Evolutionary conservation across 2,329 filamentous ascomycete genomes (phyloP).

Genomic region (Apiospora saccharicola): DNA sequence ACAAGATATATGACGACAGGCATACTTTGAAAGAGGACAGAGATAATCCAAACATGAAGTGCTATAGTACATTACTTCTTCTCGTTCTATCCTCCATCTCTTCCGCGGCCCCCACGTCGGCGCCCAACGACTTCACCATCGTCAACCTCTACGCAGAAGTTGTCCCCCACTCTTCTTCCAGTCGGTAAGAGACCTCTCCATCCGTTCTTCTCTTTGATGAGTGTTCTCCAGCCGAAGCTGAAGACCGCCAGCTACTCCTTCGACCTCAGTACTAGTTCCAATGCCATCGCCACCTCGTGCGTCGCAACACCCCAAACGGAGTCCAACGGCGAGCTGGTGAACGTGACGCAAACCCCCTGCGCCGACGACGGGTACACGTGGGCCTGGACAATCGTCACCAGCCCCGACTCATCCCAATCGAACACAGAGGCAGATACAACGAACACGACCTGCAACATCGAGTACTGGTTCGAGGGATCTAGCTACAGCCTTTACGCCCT

Average conservation of each 20-base stretch:
- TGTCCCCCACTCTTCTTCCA: neutral
- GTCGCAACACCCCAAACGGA: neutral
- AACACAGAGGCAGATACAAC: neutral
- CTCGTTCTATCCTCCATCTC: neutral
- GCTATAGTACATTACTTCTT: neutral
- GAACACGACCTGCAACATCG: conserved; percentile 14
- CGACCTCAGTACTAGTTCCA: conserved; percentile 7
- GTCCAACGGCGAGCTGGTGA: neutral
- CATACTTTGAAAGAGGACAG: too few relatives aligned
- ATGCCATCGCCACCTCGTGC: conserved; percentile 7
- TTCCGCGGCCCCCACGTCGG: neutral
- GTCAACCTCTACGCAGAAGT: conserved; percentile 1
- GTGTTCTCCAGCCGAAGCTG: neutral
- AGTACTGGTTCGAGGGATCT: conserved; percentile 9
- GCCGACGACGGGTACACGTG: conserved; percentile 20
- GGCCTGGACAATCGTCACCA: neutral
- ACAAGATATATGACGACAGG: neutral
- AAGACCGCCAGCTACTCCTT: neutral
- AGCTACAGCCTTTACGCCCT: neutral
- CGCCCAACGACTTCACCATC: neutral
- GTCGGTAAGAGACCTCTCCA: neutral
- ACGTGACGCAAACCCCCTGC: conserved; percentile 9
- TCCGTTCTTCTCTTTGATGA: neutral
- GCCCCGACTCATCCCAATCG: neutral
- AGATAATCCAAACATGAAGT: neutral